Base-by-base conservation (phyloP, 192 early-diverging fungal species). In the Coemansia sp. region DNA sequence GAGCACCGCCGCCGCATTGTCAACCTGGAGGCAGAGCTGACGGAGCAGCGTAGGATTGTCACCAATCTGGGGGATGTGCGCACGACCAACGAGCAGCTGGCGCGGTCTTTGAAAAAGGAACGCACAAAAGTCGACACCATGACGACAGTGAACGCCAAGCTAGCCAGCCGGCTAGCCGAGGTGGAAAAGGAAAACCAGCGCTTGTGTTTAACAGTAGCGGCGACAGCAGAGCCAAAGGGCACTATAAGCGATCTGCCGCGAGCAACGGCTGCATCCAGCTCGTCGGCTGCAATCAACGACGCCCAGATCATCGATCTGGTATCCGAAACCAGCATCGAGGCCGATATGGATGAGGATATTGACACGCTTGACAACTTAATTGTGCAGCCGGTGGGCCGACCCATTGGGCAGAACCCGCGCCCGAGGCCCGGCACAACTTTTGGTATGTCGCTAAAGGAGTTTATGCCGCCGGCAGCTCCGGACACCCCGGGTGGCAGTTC, bases 61-160 rank as follows among this genome's bases (percentile, higher is more conserved):
- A 39, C 27, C 14, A 50, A 39, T 15, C 62, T 77, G 74, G 67
- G 63, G 15, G 55, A 66, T 38, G 63, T 77, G 39, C 74, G 62
- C 10, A 35, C 58, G 9, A 48, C 59, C 27, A 77, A 66, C 38
- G 74, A 77, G 40, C 59, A 51, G 43, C 55, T 77, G 8, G 47
- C 43, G 10, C 67, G 67, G 22, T 43, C 67, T 26, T 38, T 77
- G 36, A 69, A 62, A 40, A 57, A 49, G 28, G 74, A 77, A 34
- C 60, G 55, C 20, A 8, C 67, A 7, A 57, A 55, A 22, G 42
- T 52, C 29, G 59, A 54, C 15, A 66, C 66, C 1, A 41, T 53
- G 21, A 30, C 12, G 2, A 10, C 32, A 5, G 8, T 65, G 1
- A 70, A 70, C 38, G 8, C 27, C 11, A 15, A 51, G 27, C 47